Evolutionary conservation across 2,329 filamentous ascomycete genomes (phyloP), one percentile per base, ranked within the genome.

Genomic region (Fusarium tuaranense): DNA sequence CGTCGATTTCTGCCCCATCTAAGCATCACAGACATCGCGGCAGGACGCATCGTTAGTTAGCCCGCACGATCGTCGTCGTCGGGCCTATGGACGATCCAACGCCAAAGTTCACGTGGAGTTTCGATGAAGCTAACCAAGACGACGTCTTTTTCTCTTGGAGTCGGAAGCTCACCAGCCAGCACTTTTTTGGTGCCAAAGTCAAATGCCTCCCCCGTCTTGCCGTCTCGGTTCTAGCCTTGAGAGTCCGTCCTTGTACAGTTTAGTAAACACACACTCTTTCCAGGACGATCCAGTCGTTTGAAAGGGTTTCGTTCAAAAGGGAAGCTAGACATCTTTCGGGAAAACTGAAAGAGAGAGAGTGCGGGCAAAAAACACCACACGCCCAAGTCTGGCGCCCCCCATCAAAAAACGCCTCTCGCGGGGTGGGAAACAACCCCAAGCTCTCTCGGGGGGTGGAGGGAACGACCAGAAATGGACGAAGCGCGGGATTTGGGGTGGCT

Each of bases 131-230:
- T 68, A 61, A 55, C 48, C 69, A 70, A 61, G 59, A 60, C 62
- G 51, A 46, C 58, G 36, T 36, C 38, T 32, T 9, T 20, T 20
- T 22, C 13, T 32, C 30, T 39, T n/a, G 9, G 8, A 39, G 38
- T 14, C 20, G 4, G 30, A 53, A 25, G 25, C 25, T n/a, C 53
- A 5, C 13, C 32, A 12, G 18, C 51, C 27, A 36, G 53, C 46
- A 16, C 14, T 25, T 48, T 9, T 69, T 63, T 46, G 46, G 65
- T 32, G 44, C 58, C 51, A 65, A 72, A 75, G 72, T 67, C 65
- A 74, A 75, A 72, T 75, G 65, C 71, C 72, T 74, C 62, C 63
- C 63, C 71, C 72, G 71, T 72, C 68, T 30, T 75, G 48, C 69
- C 65, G 65, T 69, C 65, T 72, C 62, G 32, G 65, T 48, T 71